Percentiles rank a stretch among this genome's conserved stretches.
These are phyloP conservation scores for Ogataea nonfermentans DNA, from an alignment of 805 yeast genomes.

Conservation along the genomic window DNA sequence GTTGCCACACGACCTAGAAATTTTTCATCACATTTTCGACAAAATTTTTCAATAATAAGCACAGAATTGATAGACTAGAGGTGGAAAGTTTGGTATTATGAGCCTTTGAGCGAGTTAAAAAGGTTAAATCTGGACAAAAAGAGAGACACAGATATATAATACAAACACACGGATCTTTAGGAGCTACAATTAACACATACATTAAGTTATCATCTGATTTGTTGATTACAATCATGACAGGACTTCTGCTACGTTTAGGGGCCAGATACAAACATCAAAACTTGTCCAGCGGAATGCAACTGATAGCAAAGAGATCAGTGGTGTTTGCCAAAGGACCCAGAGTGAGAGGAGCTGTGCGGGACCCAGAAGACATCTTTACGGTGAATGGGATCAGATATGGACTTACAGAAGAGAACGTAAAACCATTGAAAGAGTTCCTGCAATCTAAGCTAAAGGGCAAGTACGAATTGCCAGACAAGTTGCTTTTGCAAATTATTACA, in stretches of 20 bases:
- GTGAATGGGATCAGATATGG: constrained; percentile 57
- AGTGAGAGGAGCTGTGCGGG: constrained; percentile 69
- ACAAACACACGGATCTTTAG: not conserved
- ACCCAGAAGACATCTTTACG: constrained; percentile 58
- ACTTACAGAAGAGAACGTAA: constrained; percentile 45
- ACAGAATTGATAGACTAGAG: constrained; percentile 1
- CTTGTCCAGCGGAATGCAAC: not conserved
- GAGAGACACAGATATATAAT: not conserved
- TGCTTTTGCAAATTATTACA: constrained; percentile 78
- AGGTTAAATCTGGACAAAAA: not conserved
- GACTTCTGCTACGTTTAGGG: constrained; percentile 1
- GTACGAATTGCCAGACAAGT: constrained; percentile 55
- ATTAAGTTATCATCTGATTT: not conserved
- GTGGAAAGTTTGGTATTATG: constrained; percentile 6
- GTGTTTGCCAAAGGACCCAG: constrained; percentile 51
- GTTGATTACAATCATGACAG: constrained; percentile 2
- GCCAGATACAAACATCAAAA: constrained; percentile 2
- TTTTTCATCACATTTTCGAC: constrained; percentile 17
- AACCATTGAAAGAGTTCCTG: constrained; percentile 48
- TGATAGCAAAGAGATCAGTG: constrained; percentile 24
- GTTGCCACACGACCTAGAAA: constrained; percentile 19
- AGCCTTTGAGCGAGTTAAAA: constrained; percentile 4
- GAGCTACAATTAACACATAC: not conserved
- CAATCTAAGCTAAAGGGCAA: constrained; percentile 32
- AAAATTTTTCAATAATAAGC: constrained; percentile 19